Conservation (phyloP, 2,329 filamentous ascomycete species). For the Neurospora crassa region DNA sequence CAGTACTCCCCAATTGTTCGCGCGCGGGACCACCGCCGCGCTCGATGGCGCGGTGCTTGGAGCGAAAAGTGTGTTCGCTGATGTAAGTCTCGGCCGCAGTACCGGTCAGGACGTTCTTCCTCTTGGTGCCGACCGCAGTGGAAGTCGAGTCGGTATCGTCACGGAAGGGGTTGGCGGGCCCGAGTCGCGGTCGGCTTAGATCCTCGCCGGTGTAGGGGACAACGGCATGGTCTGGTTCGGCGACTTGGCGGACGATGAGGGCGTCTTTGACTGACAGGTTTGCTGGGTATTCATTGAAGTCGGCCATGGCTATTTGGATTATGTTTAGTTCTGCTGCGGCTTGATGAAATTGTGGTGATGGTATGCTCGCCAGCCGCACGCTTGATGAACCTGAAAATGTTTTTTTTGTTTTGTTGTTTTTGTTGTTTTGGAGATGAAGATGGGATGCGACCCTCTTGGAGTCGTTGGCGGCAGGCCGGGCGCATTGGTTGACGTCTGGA, state of each 20-base stretch:
- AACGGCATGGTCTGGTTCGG: constrained; percentile 49
- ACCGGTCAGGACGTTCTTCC: constrained; percentile 77
- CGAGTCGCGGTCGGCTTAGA: constrained; percentile 53
- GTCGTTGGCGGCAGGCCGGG: not conserved
- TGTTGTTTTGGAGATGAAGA: not conserved
- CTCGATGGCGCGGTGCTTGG: constrained; percentile 77
- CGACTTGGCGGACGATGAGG: constrained; percentile 47
- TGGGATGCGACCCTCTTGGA: not conserved
- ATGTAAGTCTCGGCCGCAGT: constrained; percentile 80
- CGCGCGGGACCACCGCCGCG: constrained; percentile 49
- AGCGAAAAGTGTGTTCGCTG: constrained; percentile 82
- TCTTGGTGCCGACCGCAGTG: constrained; percentile 39
- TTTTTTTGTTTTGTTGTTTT: not conserved
- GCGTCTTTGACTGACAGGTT: constrained; percentile 58
- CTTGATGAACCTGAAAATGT: not conserved
- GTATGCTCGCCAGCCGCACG: not conserved
- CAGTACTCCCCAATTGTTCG: constrained; percentile 42
- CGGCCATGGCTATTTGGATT: constrained; percentile 35
- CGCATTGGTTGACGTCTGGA: not conserved
- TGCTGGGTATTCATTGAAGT: constrained; percentile 54
- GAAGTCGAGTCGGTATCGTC: constrained; percentile 39
- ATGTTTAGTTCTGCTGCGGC: not conserved
- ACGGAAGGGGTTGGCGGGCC: constrained; percentile 68
- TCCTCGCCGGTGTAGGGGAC: constrained; percentile 63
- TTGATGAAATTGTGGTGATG: not conserved